Evolutionary conservation across 2,329 filamentous ascomycete genomes (phyloP).

Genomic region (Fusarium pininemorale): DNA sequence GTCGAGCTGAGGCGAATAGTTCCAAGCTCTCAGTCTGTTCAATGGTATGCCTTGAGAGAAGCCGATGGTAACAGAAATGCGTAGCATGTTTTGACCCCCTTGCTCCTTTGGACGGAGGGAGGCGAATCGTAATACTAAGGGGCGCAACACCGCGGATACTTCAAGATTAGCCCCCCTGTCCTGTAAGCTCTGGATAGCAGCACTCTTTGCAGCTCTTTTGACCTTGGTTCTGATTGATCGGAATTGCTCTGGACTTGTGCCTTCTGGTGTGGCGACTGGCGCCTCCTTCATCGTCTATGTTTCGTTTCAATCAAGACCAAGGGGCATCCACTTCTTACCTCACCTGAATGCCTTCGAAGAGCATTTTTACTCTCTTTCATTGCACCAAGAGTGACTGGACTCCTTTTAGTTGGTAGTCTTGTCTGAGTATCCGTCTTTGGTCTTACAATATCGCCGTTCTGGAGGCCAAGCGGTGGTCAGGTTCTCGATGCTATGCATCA

Average conservation of each 20-base stretch:
- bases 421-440: background rate
- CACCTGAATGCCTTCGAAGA: background rate
- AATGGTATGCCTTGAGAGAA: fast-evolving
- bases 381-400: background rate
- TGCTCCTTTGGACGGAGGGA: background rate
- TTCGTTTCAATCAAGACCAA: background rate
- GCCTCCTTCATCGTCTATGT: background rate
- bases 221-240: background rate
- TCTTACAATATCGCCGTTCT: conserved; percentile 51
- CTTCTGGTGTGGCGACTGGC: background rate
- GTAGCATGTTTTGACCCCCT: background rate
- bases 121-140: background rate
- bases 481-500: conserved; percentile 43
- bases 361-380: background rate
- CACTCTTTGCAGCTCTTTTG: background rate
- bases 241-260: background rate
- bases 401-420: background rate
- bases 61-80: background rate
- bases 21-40: background rate
- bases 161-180: background rate
- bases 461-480: conserved; percentile 48
- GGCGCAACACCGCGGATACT: background rate
- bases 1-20: background rate
- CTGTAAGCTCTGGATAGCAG: background rate
- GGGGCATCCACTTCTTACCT: background rate